phyloP scores from a whole-genome alignment of 495 filamentous ascomycete species.

The Talaromyces adpressus region DNA sequence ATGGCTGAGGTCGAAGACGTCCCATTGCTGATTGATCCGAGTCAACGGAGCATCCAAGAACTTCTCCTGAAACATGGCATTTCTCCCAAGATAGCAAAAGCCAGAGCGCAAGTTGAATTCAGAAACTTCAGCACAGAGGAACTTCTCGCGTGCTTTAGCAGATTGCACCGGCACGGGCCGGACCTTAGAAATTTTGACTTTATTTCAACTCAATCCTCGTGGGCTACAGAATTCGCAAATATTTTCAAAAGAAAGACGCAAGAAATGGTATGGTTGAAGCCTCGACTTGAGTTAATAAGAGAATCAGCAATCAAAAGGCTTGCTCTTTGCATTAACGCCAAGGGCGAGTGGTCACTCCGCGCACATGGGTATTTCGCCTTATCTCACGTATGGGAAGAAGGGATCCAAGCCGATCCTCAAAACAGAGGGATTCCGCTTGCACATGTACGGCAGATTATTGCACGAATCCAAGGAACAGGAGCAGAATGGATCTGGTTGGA shows the following conservation, averaged over 20 bases:
- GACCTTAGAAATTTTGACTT: background rate
- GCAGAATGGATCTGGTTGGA: conserved; percentile 4
- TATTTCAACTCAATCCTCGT: background rate
- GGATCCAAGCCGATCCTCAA: background rate
- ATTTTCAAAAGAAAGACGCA: background rate
- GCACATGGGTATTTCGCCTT: background rate
- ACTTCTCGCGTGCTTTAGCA: background rate
- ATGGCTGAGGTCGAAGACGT: background rate
- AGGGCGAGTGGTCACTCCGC: background rate
- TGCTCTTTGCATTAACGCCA: background rate
- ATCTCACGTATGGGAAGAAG: background rate
- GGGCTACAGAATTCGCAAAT: background rate
- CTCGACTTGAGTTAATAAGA: background rate
- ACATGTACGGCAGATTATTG: background rate
- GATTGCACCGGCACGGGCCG: background rate
- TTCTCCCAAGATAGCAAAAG: background rate
- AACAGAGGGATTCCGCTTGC: background rate
- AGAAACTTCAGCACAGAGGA: background rate
- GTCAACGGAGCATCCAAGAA: background rate
- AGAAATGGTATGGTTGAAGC: background rate
- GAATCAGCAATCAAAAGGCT: background rate
- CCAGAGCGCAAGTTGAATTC: background rate
- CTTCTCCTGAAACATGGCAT: background rate
- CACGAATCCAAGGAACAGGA: background rate
- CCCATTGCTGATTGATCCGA: background rate